Base-by-base conservation (phyloP, 345 rosid genomes). In the Boechera divaricarpa region DNA sequence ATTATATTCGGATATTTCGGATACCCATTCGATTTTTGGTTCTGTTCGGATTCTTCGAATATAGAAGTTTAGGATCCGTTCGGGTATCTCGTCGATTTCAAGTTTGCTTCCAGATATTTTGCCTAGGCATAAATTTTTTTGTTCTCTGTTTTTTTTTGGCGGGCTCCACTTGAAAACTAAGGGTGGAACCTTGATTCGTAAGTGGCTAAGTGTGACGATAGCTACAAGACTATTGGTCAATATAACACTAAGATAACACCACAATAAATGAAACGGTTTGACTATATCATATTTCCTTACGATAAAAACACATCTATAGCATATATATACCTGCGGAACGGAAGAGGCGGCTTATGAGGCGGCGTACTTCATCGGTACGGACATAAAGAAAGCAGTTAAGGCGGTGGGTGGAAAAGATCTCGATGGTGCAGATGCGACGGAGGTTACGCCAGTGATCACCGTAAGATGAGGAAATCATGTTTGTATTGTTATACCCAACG, bases 391-490 rank as follows among this genome's bases (percentile, higher is more conserved):
- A 80, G 26, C 4, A 42, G 64, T 84, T 83, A 2, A 87, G 83
- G 4, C 87, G 88, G 38, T 62, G 73, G 0, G 83, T 42, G 8
- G 89, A 84, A 76, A 89, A 80, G 41, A 89, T 74, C 39, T 87
- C 88, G 1, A 81, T 42, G 29, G 87, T 72, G 32, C 83, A 52
- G 5, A 85, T 72, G 32, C 87, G 87, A 47, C 89, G 87, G 2
- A 84, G 87, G 80, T 88, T 88, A 33, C 93, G 86, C 93, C 93
- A 89, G 54, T 84, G 87, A 77, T 84, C 84, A 2, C 90, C 90
- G 41, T 89, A 87, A 15, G 87, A 77, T 9, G 87, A 59, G 5
- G 32, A 24, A 10, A 42, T 74, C 21, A 85, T 41, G 39, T 82
- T 81, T 64, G 87, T 80, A 69, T 80, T 48, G 66, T 80, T 77